Percentiles rank a stretch among this genome's conserved stretches.
phyloP scores from a whole-genome alignment of 2,329 filamentous ascomycete genomes.

The Neofusicoccum umdonicola region DNA sequence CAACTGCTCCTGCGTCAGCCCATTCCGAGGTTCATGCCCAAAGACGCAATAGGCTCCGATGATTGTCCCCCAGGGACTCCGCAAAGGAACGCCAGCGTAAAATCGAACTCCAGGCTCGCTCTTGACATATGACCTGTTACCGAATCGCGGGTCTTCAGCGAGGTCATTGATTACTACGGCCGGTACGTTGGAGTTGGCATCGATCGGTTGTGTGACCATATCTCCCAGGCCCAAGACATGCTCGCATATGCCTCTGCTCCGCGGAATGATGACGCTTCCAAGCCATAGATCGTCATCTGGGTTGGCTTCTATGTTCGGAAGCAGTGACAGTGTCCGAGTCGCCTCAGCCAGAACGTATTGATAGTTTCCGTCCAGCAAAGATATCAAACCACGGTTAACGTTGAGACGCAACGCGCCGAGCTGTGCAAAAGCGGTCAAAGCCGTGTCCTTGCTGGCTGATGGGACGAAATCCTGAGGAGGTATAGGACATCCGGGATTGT shows the following conservation, averaged over 20 bases:
- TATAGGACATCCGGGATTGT: not conserved
- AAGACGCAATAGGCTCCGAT: constrained; percentile 29
- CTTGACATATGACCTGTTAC: not conserved
- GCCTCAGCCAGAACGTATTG: constrained; percentile 38
- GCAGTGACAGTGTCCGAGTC: constrained; percentile 30
- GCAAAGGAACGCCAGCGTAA: constrained; percentile 30
- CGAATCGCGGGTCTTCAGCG: not conserved
- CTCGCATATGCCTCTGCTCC: constrained; percentile 32
- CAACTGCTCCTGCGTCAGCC: constrained; percentile 22
- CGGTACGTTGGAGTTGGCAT: not conserved
- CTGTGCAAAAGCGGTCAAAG: constrained; percentile 38
- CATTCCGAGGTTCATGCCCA: constrained; percentile 24
- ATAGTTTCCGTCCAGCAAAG: constrained; percentile 38
- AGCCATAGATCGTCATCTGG: constrained; percentile 31
- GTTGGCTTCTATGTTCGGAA: constrained; percentile 28
- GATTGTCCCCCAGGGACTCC: constrained; percentile 25
- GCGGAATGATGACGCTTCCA: constrained; percentile 34
- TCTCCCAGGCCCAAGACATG: constrained; percentile 5
- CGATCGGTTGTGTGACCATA: not conserved
- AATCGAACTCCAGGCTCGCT: constrained; percentile 25
- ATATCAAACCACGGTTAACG: constrained; percentile 35
- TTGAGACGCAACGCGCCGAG: constrained; percentile 38
- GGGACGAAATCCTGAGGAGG: not conserved
- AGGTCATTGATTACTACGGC: constrained; percentile 14
- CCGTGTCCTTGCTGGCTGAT: constrained; percentile 31